Percentiles rank a stretch among this genome's conserved stretches.
Evolutionary conservation across 768 basidiomycete genomes (phyloP).

Genomic region (Neoboletus subvelutipes): DNA sequence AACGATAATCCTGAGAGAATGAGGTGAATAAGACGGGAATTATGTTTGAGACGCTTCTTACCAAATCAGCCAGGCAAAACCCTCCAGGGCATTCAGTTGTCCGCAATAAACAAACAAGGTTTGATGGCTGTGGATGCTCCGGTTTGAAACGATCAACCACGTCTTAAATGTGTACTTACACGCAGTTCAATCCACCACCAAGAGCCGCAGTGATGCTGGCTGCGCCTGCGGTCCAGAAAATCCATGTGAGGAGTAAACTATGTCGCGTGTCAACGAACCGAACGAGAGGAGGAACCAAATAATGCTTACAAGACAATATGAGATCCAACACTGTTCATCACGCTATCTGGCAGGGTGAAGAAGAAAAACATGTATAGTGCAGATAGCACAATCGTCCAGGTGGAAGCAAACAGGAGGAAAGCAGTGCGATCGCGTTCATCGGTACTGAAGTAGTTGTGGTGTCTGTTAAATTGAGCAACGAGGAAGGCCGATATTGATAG

Average conservation of each 20-base stretch:
- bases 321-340: constrained; percentile 59
- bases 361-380: constrained; percentile 55
- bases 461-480: constrained; percentile 54
- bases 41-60: constrained; percentile 31
- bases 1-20: constrained; percentile 52
- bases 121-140: constrained; percentile 34
- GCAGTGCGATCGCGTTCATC: constrained; percentile 61
- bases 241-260: constrained; percentile 70
- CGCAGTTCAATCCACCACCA: constrained; percentile 71
- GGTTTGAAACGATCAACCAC: background rate
- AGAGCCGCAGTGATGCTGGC: constrained; percentile 65
- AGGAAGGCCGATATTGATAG: constrained; percentile 75
- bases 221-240: constrained; percentile 75
- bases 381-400: constrained; percentile 66
- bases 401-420: constrained; percentile 67
- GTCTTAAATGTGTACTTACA: constrained; percentile 35
- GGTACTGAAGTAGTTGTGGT: constrained; percentile 49
- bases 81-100: constrained; percentile 74
- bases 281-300: background rate
- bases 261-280: constrained; percentile 4
- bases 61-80: constrained; percentile 76
- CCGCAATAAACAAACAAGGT: constrained; percentile 60
- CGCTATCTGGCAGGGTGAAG: constrained; percentile 44
- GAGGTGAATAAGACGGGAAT: background rate
- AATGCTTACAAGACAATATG: constrained; percentile 61